Conservation (phyloP, 148 eudicot genomes). For the Vaccinium macrocarpon region DNA sequence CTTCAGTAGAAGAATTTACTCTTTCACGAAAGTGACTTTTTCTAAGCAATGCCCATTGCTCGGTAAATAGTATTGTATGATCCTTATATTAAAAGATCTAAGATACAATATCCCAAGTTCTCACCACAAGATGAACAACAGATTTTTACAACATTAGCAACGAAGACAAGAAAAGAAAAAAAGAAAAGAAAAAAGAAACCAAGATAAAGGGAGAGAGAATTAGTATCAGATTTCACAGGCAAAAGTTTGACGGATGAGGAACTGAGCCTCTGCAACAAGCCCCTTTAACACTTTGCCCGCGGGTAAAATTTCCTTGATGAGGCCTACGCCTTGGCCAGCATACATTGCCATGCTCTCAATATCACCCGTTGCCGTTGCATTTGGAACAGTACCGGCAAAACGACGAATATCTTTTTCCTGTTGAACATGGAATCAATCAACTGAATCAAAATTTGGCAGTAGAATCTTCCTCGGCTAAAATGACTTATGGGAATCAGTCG, state of each 20-base stretch:
- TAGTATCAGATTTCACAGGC: slow-evolving; percentile 16
- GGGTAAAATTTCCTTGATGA: slow-evolving; percentile 72
- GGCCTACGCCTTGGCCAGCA: slow-evolving; percentile 85
- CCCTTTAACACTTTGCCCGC: slow-evolving; percentile 64
- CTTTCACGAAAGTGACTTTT: too few relatives aligned
- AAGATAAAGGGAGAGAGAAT: not conserved
- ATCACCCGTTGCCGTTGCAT: slow-evolving; percentile 70
- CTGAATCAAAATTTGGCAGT: not conserved
- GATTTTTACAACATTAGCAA: not conserved
- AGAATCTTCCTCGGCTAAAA: not conserved
- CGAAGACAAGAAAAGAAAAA: not conserved
- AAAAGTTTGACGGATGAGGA: slow-evolving; percentile 46
- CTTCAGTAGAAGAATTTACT: too few relatives aligned
- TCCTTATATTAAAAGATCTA: too few relatives aligned
- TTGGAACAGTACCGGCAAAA: slow-evolving; percentile 86
- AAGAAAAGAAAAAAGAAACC: not conserved
- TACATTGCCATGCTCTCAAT: slow-evolving; percentile 95
- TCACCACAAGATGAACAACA: not conserved
- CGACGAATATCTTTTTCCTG: slow-evolving; percentile 80
- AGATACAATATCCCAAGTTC: not conserved
- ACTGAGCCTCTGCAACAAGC: slow-evolving; percentile 60
- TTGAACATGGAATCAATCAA: not conserved
- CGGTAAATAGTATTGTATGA: too few relatives aligned
- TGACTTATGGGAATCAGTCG: not conserved
- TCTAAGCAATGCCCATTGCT: too few relatives aligned